Percentiles rank a stretch among this genome's conserved stretches.
These are phyloP conservation scores for Melampsora larici-populina DNA, from an alignment of 1,284 basidiomycete genomes.

Conservation along the genomic window DNA sequence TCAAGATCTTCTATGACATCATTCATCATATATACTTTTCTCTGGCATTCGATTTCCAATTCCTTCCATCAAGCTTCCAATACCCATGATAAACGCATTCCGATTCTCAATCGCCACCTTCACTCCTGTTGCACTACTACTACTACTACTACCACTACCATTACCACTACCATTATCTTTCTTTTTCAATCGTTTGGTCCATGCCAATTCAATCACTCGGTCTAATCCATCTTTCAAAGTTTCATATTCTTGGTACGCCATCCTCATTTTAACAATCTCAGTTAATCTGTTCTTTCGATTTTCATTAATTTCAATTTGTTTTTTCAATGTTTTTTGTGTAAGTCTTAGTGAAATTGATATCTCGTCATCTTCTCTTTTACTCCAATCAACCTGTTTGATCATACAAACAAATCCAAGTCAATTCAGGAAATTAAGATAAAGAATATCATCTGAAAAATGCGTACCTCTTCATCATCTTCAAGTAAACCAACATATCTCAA, in stretches of 20 bases:
- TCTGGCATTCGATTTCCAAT: too few relatives aligned
- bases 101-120: too few relatives aligned
- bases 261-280: slow-evolving; percentile 74
- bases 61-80: too few relatives aligned
- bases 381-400: slow-evolving; percentile 66
- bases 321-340: slow-evolving; percentile 75
- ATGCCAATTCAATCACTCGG: slow-evolving; percentile 65
- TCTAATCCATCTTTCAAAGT: slow-evolving; percentile 75
- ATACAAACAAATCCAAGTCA: slow-evolving; percentile 6
- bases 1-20: too few relatives aligned
- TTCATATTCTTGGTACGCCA: slow-evolving; percentile 84
- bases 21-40: too few relatives aligned
- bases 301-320: slow-evolving; percentile 75
- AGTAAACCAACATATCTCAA: slow-evolving; percentile 59
- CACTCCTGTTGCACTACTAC: too few relatives aligned
- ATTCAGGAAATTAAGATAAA: slow-evolving; percentile 35
- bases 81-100: too few relatives aligned
- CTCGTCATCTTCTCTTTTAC: slow-evolving; percentile 80
- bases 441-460: slow-evolving; percentile 45
- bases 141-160: slow-evolving; percentile 49
- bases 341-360: slow-evolving; percentile 83
- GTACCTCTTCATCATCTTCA: slow-evolving; percentile 58
- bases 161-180: slow-evolving; percentile 46
- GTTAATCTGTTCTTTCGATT: slow-evolving; percentile 71
- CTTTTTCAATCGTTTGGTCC: slow-evolving; percentile 57